Conservation (phyloP, 768 basidiomycete genomes). For the Lentinula edodes region DNA sequence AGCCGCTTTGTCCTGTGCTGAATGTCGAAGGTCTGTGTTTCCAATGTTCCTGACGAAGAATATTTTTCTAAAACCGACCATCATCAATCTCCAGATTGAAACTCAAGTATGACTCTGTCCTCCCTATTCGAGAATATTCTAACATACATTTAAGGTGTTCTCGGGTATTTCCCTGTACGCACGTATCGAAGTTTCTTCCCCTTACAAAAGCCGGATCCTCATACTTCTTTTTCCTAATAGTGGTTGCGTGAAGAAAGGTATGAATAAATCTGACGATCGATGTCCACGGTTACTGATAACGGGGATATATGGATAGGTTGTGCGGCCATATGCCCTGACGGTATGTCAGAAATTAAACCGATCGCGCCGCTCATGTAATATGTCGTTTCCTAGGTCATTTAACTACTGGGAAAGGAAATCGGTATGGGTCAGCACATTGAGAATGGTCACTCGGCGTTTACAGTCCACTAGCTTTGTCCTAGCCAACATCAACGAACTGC, state of each 20-base stretch:
- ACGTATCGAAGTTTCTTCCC: constrained; percentile 11
- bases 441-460: background rate
- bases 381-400: constrained; percentile 42
- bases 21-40: background rate
- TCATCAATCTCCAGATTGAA: background rate
- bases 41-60: background rate
- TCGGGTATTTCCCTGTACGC: constrained; percentile 65
- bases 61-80: background rate
- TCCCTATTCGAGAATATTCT: background rate
- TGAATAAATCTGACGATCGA: background rate
- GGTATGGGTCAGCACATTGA: constrained; percentile 26
- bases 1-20: constrained; percentile 4
- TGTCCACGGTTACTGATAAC: constrained; percentile 13
- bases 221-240: constrained; percentile 18
- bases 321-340: constrained; percentile 62
- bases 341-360: constrained; percentile 20
- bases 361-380: constrained; percentile 5
- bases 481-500: constrained; percentile 65
- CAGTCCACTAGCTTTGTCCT: constrained; percentile 49
- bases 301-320: constrained; percentile 30
- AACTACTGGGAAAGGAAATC: constrained; percentile 69
- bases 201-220: constrained; percentile 2
- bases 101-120: background rate
- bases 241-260: constrained; percentile 51
- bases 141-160: background rate